A percentile compares a stretch with the other conserved stretches of the same genome.
Evolutionary conservation across 2,329 filamentous ascomycete species (phyloP).

Genomic region (Pseudogymnoascus sp.): DNA sequence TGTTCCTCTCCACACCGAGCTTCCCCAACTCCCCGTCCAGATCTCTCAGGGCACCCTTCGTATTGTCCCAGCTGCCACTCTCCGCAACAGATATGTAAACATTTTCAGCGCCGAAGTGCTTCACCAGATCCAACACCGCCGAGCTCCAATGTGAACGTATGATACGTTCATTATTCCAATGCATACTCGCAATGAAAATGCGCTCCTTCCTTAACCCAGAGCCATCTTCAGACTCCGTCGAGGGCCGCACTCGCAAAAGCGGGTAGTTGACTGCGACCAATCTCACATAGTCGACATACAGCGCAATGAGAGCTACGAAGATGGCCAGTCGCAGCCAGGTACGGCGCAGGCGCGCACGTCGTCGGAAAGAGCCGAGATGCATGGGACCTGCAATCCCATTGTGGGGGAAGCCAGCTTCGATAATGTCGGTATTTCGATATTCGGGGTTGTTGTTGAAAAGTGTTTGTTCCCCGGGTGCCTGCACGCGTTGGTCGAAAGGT

Average conservation of each 20-base stretch:
- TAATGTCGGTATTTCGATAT: not conserved
- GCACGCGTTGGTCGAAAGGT: conserved; percentile 4
- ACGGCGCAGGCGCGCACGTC: conserved; percentile 12
- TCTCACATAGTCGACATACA: conserved; percentile 14
- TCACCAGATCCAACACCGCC: conserved; percentile 49
- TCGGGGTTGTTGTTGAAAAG: not conserved
- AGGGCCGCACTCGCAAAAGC: conserved; percentile 8
- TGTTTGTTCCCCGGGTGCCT: not conserved
- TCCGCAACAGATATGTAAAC: conserved; percentile 62
- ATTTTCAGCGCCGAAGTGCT: conserved; percentile 51
- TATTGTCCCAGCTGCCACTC: conserved; percentile 61
- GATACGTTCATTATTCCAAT: conserved; percentile 58
- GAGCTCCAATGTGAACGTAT: conserved; percentile 55
- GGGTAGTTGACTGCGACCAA: conserved; percentile 1
- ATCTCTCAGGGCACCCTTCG: conserved; percentile 50
- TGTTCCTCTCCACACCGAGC: conserved; percentile 44
- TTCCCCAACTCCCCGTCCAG: conserved; percentile 47
- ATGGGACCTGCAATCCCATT: conserved; percentile 11
- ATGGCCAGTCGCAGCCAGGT: conserved; percentile 12
- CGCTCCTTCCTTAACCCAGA: conserved; percentile 22
- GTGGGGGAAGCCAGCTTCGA: conserved; percentile 5
- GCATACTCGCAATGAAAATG: conserved; percentile 61
- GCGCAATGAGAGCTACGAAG: conserved; percentile 10
- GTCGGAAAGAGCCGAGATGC: conserved; percentile 12
- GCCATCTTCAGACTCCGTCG: conserved; percentile 3